Base-by-base conservation (phyloP, 2,329 filamentous ascomycete species). In the Clonostachys rhizophaga region DNA sequence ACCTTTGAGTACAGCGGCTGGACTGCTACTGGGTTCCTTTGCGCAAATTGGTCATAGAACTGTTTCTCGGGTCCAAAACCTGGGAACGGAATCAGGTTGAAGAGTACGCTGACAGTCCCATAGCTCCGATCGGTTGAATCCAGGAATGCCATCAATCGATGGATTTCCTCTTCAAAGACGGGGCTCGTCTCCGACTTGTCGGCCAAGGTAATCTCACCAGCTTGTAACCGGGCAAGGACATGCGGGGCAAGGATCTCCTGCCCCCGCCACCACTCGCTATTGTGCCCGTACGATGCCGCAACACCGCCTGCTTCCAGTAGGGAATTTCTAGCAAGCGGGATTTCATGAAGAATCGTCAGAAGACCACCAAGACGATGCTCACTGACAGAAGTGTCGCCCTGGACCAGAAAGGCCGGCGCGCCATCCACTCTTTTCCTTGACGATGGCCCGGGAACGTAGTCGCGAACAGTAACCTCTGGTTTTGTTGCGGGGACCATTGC, bases 101-200 rank as follows among this genome's bases (percentile, higher is more conserved):
- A 36, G 11, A 47, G 59, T 6, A 67, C 63, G 47, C 79, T 76
- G 18, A 72, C 72, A 1, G 75, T 78, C 13, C 78, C 82, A 52
- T 83, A 84, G 40, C 74, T 76, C 40, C 83, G 72, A 24, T 84
- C 76, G 0, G 81, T 82, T 10, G 62, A 66, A 48, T 85, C 81
- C 4, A 86, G 68, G 50, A 86, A 84, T 10, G 80, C 81, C 67
- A 86, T 74, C 6, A 86, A 60, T 13, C 82, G 77, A 53, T 84
- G 81, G 3, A 84, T 53, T 58, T 85, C 82, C 20, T 80, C 70
- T 45, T 67, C 61, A 49, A 79, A 68, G 16, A 69, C 60, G 12
- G 70, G 60, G 43, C 60, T 61, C 34, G 54, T 46, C 34, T 60
- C 63, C 30, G 48, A 43, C 16, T 46, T 53, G 11, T 61, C 57